A percentile compares a stretch with the other conserved stretches of the same genome.
Conservation (phyloP, 768 basidiomycete genomes). For the Termitomyces sp. region DNA sequence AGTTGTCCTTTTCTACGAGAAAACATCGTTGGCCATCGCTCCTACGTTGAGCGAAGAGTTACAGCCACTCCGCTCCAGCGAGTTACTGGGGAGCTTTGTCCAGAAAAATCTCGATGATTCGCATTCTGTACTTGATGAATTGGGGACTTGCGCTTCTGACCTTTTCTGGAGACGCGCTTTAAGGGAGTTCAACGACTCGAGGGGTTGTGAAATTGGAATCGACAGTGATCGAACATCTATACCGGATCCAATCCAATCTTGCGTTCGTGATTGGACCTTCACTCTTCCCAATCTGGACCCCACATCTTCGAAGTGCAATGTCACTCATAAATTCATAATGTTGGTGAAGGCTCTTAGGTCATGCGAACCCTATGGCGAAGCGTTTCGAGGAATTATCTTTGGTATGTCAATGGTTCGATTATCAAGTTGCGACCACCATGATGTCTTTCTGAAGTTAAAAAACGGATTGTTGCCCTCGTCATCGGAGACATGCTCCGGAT, state of each 20-base stretch:
- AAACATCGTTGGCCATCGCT: conserved; percentile 24
- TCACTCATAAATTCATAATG: conserved; percentile 62
- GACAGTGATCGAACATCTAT: conserved; percentile 22
- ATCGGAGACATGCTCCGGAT: conserved; percentile 57
- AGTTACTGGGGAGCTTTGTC: conserved; percentile 23
- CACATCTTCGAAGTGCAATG: conserved; percentile 58
- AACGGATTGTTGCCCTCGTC: conserved; percentile 48
- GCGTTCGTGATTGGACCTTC: conserved; percentile 60
- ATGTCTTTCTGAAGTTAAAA: conserved; percentile 41
- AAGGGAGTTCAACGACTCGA: conserved; percentile 35
- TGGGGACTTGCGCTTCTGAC: conserved; percentile 70
- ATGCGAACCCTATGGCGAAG: conserved; percentile 47
- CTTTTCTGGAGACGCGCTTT: conserved; percentile 62
- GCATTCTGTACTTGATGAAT: conserved; percentile 41
- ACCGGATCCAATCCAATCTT: conserved; percentile 26
- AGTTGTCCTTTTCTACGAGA: conserved; percentile 52
- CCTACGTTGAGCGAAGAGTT: conserved; percentile 46
- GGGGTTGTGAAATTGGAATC: conserved; percentile 34
- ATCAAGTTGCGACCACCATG: conserved; percentile 4
- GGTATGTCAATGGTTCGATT: conserved; percentile 37
- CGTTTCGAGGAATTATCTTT: conserved; percentile 63
- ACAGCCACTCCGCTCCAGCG: conserved; percentile 38
- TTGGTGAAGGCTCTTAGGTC: conserved; percentile 57
- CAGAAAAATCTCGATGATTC: conserved; percentile 44
- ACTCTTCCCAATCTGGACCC: conserved; percentile 59